These are phyloP conservation scores for Neurospora sp. DNA, from an alignment of 495 filamentous ascomycete genomes.

Conservation along the genomic window DNA sequence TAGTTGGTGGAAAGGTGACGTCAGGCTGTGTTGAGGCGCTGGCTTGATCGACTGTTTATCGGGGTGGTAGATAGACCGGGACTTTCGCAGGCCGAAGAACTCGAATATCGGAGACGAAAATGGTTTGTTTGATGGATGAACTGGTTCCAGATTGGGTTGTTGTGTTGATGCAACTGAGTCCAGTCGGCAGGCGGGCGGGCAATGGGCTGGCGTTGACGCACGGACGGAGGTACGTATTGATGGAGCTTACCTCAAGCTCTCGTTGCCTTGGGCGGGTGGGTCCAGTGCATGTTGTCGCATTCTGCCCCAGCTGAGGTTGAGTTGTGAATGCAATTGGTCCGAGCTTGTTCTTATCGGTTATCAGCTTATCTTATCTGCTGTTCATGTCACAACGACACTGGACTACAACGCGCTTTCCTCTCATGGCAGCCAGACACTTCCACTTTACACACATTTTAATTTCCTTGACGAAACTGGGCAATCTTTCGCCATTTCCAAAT, in stretches of 20 bases:
- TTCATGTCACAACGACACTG: background rate
- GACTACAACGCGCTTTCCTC: background rate
- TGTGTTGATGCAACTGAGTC: background rate
- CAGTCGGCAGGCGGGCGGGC: background rate
- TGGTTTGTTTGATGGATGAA: background rate
- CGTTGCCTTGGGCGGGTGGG: conserved; percentile 9
- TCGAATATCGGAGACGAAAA: background rate
- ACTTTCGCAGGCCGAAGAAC: background rate
- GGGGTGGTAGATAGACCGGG: background rate
- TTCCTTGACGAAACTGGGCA: background rate
- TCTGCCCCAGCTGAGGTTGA: background rate
- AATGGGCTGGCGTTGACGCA: background rate
- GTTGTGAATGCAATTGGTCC: background rate
- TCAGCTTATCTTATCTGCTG: background rate
- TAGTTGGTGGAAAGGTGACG: background rate
- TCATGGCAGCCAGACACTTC: background rate
- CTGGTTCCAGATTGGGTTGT: background rate
- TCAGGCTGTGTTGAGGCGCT: background rate
- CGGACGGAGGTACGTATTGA: background rate
- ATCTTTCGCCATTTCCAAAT: background rate
- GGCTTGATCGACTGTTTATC: background rate
- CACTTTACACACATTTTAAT: background rate
- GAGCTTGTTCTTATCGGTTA: background rate
- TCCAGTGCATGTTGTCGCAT: background rate
- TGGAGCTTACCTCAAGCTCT: conserved; percentile 13